Conservation (phyloP, 257 asterid genomes). For the Parsonsia alboflavescens region DNA sequence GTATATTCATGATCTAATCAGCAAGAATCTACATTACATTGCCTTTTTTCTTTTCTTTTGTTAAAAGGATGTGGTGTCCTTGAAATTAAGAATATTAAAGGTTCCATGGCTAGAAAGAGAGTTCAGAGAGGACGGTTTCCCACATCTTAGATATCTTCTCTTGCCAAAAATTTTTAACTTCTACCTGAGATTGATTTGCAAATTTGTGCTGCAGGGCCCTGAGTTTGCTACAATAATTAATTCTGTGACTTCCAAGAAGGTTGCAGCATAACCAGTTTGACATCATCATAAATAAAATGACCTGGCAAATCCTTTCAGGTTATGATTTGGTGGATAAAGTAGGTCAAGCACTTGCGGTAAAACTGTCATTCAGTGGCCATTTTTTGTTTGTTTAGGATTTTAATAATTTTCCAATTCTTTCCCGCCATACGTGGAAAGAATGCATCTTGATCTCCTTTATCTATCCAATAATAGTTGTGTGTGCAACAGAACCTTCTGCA, state of each 20-base stretch:
- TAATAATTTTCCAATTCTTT: neutral
- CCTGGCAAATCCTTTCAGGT: conserved; percentile 7
- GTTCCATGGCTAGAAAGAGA: neutral
- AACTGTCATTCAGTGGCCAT: neutral
- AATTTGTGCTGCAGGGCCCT: conserved; percentile 58
- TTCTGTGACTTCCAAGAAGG: conserved; percentile 92
- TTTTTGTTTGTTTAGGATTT: conserved; percentile 11
- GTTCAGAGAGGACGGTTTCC: neutral
- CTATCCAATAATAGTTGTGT: neutral
- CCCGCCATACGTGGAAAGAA: neutral
- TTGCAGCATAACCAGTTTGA: conserved; percentile 53
- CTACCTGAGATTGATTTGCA: conserved; percentile 6
- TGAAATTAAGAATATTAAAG: too few relatives aligned
- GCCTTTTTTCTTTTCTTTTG: neutral
- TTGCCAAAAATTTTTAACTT: neutral
- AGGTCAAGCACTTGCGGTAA: conserved; percentile 5
- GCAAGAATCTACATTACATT: neutral
- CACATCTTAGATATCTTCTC: neutral
- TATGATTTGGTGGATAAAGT: conserved; percentile 4
- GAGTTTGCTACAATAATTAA: conserved; percentile 88
- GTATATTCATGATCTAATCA: conserved; percentile 29
- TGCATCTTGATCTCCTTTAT: neutral
- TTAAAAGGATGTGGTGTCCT: neutral
- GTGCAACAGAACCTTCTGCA: neutral
- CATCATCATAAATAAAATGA: conserved; percentile 16